These are phyloP conservation scores for Exophiala mesophila DNA, from an alignment of 2,329 filamentous ascomycete genomes.

Conservation along the genomic window DNA sequence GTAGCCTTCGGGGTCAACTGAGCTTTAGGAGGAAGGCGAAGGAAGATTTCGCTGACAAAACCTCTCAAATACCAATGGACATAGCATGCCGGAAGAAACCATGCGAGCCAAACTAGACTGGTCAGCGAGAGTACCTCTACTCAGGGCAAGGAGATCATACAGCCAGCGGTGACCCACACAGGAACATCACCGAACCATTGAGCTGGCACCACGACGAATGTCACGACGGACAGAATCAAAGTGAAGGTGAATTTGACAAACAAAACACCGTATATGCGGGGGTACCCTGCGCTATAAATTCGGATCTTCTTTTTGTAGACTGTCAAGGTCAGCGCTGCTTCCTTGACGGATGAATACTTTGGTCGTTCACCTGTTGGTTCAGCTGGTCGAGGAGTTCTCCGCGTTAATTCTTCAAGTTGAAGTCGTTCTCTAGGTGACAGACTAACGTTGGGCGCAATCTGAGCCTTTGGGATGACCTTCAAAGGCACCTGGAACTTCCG, in stretches of 20 bases:
- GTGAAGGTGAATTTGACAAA: slow-evolving; percentile 67
- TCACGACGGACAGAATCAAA: slow-evolving; percentile 63
- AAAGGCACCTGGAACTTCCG: slow-evolving; percentile 22
- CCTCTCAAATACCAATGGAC: slow-evolving; percentile 62
- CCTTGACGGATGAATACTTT: slow-evolving; percentile 7
- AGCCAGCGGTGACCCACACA: slow-evolving; percentile 16
- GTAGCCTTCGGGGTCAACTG: slow-evolving; percentile 52
- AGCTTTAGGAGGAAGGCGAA: slow-evolving; percentile 63
- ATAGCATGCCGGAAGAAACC: slow-evolving; percentile 60
- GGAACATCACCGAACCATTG: slow-evolving; percentile 45
- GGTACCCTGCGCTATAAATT: slow-evolving; percentile 70
- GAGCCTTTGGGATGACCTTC: slow-evolving; percentile 24
- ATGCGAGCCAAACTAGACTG: slow-evolving; percentile 32
- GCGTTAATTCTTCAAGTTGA: slow-evolving; percentile 26
- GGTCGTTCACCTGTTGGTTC: slow-evolving; percentile 1
- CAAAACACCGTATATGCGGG: slow-evolving; percentile 62
- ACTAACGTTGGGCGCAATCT: slow-evolving; percentile 23
- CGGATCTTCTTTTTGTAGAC: slow-evolving; percentile 49
- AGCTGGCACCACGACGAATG: slow-evolving; percentile 57
- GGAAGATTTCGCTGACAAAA: slow-evolving; percentile 67
- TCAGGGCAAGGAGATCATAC: slow-evolving; percentile 7
- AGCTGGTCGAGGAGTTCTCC: slow-evolving; percentile 15
- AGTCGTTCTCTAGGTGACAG: slow-evolving; percentile 25
- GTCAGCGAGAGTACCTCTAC: slow-evolving; percentile 6
- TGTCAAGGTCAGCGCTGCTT: slow-evolving; percentile 8